phyloP scores from a whole-genome alignment of 2,329 filamentous ascomycete species.

The Trichoderma sp. region DNA sequence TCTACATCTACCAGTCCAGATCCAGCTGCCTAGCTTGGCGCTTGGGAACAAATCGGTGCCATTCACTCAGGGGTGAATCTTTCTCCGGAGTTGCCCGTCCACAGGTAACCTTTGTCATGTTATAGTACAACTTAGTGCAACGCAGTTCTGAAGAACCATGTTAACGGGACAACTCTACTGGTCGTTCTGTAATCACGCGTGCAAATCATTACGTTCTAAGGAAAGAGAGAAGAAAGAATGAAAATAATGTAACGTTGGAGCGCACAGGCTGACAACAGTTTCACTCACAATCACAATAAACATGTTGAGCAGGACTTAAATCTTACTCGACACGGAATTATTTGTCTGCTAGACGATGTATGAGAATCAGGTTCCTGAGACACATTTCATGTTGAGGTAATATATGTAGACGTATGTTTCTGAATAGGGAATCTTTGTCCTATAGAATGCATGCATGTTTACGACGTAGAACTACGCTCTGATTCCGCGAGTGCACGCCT shows the following conservation, averaged over 20 bases:
- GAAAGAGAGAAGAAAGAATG: background rate
- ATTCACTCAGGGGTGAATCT: background rate
- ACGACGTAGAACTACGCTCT: background rate
- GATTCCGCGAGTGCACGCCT: background rate
- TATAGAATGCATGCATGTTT: background rate
- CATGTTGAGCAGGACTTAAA: background rate
- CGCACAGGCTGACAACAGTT: background rate
- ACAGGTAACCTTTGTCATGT: background rate
- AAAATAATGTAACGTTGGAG: background rate
- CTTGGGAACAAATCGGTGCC: background rate
- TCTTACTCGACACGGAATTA: background rate
- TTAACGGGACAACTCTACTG: background rate
- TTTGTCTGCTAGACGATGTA: background rate
- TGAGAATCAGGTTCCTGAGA: background rate
- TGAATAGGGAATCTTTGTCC: background rate
- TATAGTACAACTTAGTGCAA: background rate
- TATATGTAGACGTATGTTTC: background rate
- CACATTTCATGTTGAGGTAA: background rate
- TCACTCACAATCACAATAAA: background rate
- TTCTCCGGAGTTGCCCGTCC: background rate
- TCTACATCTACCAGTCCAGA: background rate
- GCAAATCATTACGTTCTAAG: background rate
- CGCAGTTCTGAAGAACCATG: background rate
- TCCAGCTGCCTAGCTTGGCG: background rate
- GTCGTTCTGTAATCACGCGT: background rate